Base-by-base conservation (phyloP, 2,329 filamentous ascomycete species). In the Beauveria scarabaeidicola region DNA sequence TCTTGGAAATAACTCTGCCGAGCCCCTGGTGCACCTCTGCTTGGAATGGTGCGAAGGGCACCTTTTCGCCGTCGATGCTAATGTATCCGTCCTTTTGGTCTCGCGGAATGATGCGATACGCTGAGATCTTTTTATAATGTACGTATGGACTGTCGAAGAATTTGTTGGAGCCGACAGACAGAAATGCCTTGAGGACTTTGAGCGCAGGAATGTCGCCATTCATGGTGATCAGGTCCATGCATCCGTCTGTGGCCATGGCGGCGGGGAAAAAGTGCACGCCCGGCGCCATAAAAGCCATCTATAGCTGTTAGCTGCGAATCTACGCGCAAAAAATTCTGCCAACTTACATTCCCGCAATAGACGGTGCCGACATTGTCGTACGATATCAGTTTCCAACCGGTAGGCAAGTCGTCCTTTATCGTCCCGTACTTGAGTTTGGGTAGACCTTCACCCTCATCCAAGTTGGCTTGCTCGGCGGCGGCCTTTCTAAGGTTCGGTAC, bases 261-360 rank as follows among this genome's bases (percentile, higher is more conserved):
- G 90, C 87, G 27, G 90, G 80, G 79, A 96, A 99, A 77, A 97
- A 96, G 68, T 91, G 91, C 61, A 87, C 81, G 64, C 93, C 87
- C 13, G 90, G 81, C 0, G 92, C 87, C 90, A 99, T 93, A 73
- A 88, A 95, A 25, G 89, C 85, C 87, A 97, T 95, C 85, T 88
- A 57, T 7, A 17, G 21, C 11, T 32, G 25, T 58, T 43, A 58
- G 55, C 19, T n/a, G 8, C 29, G 15, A 5, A 13, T 43, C 6
- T 51, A 8, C 6, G 36, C 1, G 40, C 15, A 8, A 27, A 23
- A 36, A 8, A 15, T 11, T 10, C 7, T 8, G 6, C 10, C 6
- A 21, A 76, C 83, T 75, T 69, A 87, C 85, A 71, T 97, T 99
- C 63, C 94, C 94, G 36, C 87, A 89, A 74, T 95, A 97, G 71